Evolutionary conservation across 2,329 filamentous ascomycete species (phyloP).

Genomic region (Fusarium mexicanum): DNA sequence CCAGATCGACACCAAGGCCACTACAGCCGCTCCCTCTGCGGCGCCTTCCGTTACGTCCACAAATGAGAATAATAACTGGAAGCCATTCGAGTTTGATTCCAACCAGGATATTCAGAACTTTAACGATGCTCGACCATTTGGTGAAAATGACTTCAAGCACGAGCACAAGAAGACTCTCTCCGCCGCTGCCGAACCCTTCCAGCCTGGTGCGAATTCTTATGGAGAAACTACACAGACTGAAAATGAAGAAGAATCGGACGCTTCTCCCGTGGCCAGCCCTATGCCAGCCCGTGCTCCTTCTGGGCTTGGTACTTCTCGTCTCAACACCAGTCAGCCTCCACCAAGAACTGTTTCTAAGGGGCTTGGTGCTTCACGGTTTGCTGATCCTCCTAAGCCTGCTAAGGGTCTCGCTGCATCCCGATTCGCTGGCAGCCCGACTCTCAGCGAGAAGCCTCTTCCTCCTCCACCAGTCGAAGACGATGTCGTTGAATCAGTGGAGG

Average conservation of each 20-base stretch:
- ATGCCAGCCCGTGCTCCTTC: constrained; percentile 31
- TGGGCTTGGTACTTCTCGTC: constrained; percentile 35
- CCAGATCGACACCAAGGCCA: constrained; percentile 62
- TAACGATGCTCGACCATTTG: constrained; percentile 61
- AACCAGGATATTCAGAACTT: constrained; percentile 60
- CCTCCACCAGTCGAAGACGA: constrained; percentile 43
- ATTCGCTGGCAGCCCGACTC: constrained; percentile 54
- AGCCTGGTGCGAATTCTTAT: constrained; percentile 53
- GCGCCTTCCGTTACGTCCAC: constrained; percentile 64
- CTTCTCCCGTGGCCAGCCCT: constrained; percentile 34
- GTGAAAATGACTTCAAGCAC: constrained; percentile 55
- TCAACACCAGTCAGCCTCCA: constrained; percentile 34
- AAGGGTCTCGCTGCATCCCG: constrained; percentile 57
- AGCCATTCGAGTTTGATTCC: constrained; percentile 69
- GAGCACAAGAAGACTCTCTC: constrained; percentile 65
- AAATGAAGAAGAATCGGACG: constrained; percentile 35
- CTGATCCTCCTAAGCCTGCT: constrained; percentile 54
- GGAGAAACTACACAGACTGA: constrained; percentile 37
- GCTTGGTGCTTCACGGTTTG: constrained; percentile 60
- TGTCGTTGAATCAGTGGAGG: constrained; percentile 45
- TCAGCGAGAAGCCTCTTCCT: constrained; percentile 32
- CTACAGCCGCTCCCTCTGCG: constrained; percentile 62
- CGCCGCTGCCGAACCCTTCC: constrained; percentile 76
- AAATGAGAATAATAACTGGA: constrained; percentile 57
- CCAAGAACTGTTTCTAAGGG: constrained; percentile 48